These are phyloP conservation scores for Cryptococcus sp. DNA, from an alignment of 1,284 basidiomycete species.

Conservation along the genomic window DNA sequence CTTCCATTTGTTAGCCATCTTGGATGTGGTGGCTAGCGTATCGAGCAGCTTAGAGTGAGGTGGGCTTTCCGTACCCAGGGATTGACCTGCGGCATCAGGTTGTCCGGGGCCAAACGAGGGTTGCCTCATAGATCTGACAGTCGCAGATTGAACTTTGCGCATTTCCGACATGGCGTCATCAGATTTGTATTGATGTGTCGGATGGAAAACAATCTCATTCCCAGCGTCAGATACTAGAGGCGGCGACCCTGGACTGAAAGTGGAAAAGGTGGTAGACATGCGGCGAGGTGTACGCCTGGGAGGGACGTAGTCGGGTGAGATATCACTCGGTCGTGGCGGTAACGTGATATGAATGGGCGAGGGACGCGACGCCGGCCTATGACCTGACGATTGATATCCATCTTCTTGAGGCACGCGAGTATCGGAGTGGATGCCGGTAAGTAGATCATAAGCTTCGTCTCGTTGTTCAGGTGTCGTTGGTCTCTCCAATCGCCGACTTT, in stretches of 20 bases:
- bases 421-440: neutral
- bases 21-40: constrained; percentile 33
- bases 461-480: neutral
- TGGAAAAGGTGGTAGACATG: constrained; percentile 22
- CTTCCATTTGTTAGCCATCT: constrained; percentile 44
- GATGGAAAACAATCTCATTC: constrained; percentile 41
- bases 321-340: constrained; percentile 38
- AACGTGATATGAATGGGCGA: constrained; percentile 23
- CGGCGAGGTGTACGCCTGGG: constrained; percentile 24
- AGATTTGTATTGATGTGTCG: constrained; percentile 7
- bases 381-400: neutral
- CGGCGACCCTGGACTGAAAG: constrained; percentile 40
- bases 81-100: neutral
- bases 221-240: constrained; percentile 35
- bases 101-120: neutral
- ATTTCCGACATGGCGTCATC: constrained; percentile 14
- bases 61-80: constrained; percentile 11
- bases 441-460: neutral
- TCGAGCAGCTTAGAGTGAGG: constrained; percentile 26
- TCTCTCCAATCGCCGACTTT: neutral
- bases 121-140: neutral
- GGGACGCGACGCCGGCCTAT: neutral
- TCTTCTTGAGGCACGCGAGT: neutral
- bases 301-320: constrained; percentile 32
- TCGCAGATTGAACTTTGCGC: constrained; percentile 11